A percentile compares a stretch with the other conserved stretches of the same genome.
These are phyloP conservation scores for Termitomyces sp. DNA, from an alignment of 768 basidiomycete species.

Conservation along the genomic window DNA sequence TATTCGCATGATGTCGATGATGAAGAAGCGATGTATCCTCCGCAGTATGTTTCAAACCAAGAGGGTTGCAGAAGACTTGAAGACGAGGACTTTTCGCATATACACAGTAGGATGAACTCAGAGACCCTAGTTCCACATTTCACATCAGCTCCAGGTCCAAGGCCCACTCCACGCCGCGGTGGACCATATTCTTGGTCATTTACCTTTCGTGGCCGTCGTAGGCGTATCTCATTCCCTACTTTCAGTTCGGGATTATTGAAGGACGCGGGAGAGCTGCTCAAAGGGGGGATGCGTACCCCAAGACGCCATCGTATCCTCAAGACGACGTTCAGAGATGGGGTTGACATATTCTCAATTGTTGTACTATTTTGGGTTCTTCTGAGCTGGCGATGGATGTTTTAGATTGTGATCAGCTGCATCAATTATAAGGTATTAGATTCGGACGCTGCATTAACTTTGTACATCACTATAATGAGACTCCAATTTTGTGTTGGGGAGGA, in stretches of 20 bases:
- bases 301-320: constrained; percentile 24
- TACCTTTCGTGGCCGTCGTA: constrained; percentile 44
- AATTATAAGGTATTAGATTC: constrained; percentile 1
- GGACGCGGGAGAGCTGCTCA: constrained; percentile 10
- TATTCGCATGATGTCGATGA: constrained; percentile 41
- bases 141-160: constrained; percentile 29
- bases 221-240: constrained; percentile 41
- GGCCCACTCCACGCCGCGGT: constrained; percentile 14
- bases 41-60: constrained; percentile 39
- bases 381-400: constrained; percentile 27
- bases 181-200: constrained; percentile 50
- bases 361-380: constrained; percentile 29
- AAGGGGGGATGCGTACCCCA: constrained; percentile 8
- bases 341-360: constrained; percentile 32
- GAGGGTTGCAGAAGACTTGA: constrained; percentile 27
- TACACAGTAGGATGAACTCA: constrained; percentile 12
- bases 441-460: constrained; percentile 1
- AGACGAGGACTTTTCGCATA: constrained; percentile 31
- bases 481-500: neutral
- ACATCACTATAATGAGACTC: neutral
- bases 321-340: constrained; percentile 32
- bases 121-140: constrained; percentile 23
- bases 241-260: constrained; percentile 14
- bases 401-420: neutral
- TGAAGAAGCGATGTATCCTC: constrained; percentile 44